A percentile compares a stretch with the other conserved stretches of the same genome.
Conservation (phyloP, 2,329 filamentous ascomycete genomes). For the Boeremia exigua region DNA sequence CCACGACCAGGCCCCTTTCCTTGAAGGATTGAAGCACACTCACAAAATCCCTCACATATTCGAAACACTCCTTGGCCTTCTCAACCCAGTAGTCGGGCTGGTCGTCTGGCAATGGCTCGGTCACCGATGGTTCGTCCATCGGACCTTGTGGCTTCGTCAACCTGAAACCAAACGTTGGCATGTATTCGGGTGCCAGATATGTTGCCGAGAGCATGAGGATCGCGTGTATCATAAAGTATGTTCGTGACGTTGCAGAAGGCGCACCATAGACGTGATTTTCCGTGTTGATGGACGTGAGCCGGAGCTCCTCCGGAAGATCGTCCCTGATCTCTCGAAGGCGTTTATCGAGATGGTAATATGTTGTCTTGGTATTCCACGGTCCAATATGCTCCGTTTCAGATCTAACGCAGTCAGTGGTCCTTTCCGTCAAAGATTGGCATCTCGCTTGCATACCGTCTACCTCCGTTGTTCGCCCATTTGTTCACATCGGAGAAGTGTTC, state of each 20-base stretch:
- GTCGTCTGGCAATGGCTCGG: conserved; percentile 46
- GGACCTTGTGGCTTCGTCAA: conserved; percentile 61
- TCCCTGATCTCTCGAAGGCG: conserved; percentile 62
- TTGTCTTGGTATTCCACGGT: conserved; percentile 65
- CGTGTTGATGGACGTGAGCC: conserved; percentile 66
- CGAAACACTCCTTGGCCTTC: conserved; percentile 68
- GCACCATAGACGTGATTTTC: conserved; percentile 67
- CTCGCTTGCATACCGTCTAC: conserved; percentile 54
- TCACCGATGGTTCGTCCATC: conserved; percentile 64
- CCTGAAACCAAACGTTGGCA: conserved; percentile 67
- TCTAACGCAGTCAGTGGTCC: conserved; percentile 6
- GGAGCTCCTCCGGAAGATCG: conserved; percentile 63
- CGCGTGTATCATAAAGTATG: conserved; percentile 71
- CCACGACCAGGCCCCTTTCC: conserved; percentile 65
- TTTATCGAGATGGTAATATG: conserved; percentile 61
- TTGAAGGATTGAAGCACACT: conserved; percentile 69
- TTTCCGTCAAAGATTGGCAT: not conserved
- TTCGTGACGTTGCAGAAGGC: conserved; percentile 62
- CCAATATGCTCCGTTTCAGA: conserved; percentile 54
- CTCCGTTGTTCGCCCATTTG: conserved; percentile 65
- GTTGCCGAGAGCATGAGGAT: conserved; percentile 70
- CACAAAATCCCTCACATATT: conserved; percentile 67
- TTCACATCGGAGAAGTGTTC: conserved; percentile 63
- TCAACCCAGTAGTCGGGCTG: conserved; percentile 63
- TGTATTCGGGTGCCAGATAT: conserved; percentile 71